Evolutionary conservation across 805 yeast genomes (phyloP).

Genomic region (Ogataea ramenticola): DNA sequence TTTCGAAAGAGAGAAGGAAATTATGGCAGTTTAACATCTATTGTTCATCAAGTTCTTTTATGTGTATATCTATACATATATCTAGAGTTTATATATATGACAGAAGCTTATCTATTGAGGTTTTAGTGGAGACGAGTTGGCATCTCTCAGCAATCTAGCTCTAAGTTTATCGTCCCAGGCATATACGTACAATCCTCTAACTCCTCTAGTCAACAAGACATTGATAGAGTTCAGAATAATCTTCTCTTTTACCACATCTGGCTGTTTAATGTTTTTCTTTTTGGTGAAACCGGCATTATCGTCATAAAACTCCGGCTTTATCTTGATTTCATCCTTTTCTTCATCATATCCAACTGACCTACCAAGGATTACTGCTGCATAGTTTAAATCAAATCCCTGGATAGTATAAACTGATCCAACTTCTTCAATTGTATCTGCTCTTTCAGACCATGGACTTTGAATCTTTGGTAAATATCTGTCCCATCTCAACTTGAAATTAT

Average conservation of each 20-base stretch:
- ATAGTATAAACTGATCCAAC: constrained; percentile 42
- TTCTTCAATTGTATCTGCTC: constrained; percentile 37
- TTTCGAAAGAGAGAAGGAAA: too few species aligned
- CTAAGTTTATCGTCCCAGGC: constrained; percentile 35
- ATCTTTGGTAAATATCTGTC: constrained; percentile 36
- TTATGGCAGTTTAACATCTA: too few species aligned
- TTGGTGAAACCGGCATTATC: constrained; percentile 39
- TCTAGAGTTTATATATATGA: too few species aligned
- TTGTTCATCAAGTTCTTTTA: too few species aligned
- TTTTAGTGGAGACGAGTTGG: too few species aligned
- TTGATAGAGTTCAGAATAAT: constrained; percentile 38
- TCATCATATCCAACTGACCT: constrained; percentile 34
- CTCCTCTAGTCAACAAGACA: constrained; percentile 39
- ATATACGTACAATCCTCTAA: constrained; percentile 34
- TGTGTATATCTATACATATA: too few species aligned
- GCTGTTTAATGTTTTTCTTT: constrained; percentile 30
- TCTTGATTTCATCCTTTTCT: constrained; percentile 24
- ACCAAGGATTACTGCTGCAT: constrained; percentile 39
- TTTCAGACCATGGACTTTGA: constrained; percentile 37
- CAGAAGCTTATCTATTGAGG: too few species aligned
- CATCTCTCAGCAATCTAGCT: constrained; percentile 12
- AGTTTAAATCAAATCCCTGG: constrained; percentile 41
- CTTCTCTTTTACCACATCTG: constrained; percentile 28
- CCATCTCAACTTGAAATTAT: constrained; percentile 37
- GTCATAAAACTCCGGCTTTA: constrained; percentile 32